Base-by-base conservation (phyloP, 805 yeast genomes). In the Scheffersomyces coipomensis region DNA sequence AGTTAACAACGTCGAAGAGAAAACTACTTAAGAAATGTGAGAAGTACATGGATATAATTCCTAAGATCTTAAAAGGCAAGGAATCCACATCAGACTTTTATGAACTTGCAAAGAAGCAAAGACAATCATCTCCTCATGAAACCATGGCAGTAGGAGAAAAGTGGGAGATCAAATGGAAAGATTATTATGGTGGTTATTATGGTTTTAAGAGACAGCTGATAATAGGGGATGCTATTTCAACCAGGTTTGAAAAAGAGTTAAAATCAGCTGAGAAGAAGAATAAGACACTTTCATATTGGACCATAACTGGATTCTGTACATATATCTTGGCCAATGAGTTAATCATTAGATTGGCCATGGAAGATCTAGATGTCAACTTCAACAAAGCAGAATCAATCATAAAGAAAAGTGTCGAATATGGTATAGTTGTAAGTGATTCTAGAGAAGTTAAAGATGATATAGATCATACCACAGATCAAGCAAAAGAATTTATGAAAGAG, bases 251-350 rank as follows among this genome's bases (percentile, higher is more conserved):
- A 18, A 38, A 48, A 1, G 52, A 62, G 21, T 45, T 82, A 3
- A 40, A 45, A 4, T 38, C 43, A 19, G 47, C 55, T 31, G 40
- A 37, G 3, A 56, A 48, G 37, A 59, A 46, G 2, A 76, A 76
- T 46, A 59, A 64, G 16, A 76, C 80, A 1, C 56, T 83, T 6
- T 59, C 64, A 33, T 84, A 80, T 64, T 83, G 88, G 87, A 77
- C 85, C 2, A 48, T 66, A 1, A 68, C 70, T 17, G 75, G 76
- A 38, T 85, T 82, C 52, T 59, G 74, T 2, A 67, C 75, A 13
- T 79, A 77, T 49, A 81, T 83, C 1, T 55, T 85, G 18, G 80
- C 86, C 6, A 81, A 84, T 19, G 90, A 84, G 48, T 55, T 84
- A 5, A 67, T 81, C 3, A 59, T 78, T 5, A 59, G 79, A 22